Conservation (phyloP, 2,329 filamentous ascomycete species). For the Hypoxylon sp. region DNA sequence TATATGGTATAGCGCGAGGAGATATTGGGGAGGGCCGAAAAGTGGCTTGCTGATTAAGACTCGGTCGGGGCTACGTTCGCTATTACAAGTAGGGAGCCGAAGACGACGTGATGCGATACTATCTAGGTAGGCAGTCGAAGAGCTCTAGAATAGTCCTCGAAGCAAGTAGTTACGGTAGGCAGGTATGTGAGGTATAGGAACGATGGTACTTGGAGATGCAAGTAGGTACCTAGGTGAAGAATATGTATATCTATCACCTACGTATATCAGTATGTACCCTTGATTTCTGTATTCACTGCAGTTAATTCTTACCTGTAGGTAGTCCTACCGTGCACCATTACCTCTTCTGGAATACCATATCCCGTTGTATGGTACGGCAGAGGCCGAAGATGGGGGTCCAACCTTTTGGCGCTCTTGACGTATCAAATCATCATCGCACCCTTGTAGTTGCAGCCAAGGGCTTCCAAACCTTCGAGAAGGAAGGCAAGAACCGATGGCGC, state of each 20-base stretch:
- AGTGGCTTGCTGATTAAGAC: not conserved
- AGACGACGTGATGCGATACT: not conserved
- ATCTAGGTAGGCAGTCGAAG: too few relatives aligned
- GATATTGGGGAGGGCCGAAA: not conserved
- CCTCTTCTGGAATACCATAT: constrained; percentile 5
- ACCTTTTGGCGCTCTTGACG: constrained; percentile 15
- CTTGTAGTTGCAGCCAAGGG: not conserved
- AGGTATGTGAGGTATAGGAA: not conserved
- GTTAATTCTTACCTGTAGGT: not conserved
- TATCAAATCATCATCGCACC: constrained; percentile 12
- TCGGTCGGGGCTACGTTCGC: not conserved
- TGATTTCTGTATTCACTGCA: not conserved
- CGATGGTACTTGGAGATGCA: not conserved
- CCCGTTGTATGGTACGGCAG: constrained; percentile 11
- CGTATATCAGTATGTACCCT: constrained; percentile 1
- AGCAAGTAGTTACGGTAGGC: not conserved
- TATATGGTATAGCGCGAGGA: constrained; percentile 7
- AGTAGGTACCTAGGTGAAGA: not conserved
- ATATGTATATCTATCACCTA: not conserved
- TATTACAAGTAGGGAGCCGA: not conserved
- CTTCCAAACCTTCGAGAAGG: constrained; percentile 21
- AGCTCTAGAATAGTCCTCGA: constrained; percentile 27
- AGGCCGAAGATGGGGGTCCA: constrained; percentile 3
- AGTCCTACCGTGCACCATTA: constrained; percentile 5
- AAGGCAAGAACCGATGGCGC: not conserved